Evolutionary conservation across 2,329 filamentous ascomycete genomes (phyloP), one percentile per base, ranked within the genome.

Genomic region (Colletotrichum filicis): DNA sequence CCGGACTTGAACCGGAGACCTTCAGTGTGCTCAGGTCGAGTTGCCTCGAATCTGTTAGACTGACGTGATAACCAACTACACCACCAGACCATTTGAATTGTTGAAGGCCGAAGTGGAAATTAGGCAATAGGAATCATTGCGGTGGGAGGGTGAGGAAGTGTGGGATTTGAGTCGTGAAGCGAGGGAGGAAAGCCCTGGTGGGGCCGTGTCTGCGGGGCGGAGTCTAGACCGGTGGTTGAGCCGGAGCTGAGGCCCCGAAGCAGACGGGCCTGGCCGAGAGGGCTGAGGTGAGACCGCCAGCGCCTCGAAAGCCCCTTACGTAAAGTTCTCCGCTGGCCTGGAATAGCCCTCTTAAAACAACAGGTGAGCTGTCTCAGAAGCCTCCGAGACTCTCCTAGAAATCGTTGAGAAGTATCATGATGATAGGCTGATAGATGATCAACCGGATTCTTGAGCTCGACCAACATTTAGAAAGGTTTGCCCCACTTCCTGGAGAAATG

Each of bases 11-110:
- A 73, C 70, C 66, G 70, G 70, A 73, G 70, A 73, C 70, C 70
- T 73, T 73, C 70, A 73, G 70, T 73, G 70, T 53, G 7, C 28
- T 12, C 46, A 53, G 28, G 2, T 4, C 28, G 37, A 57, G 14
- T 16, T 1, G 22, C 11, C n/a, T 24, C n/a, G 24, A 14, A 19
- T 19, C 22, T 80, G 83, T 85, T 85, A 85, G 82, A 85, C 83
- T 84, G 82, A 85, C 80, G 84, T 85, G 83, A 85, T 85, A 84
- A 85, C 83, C 83, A 85, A 85, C 83, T 80, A 80, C 79, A 80
- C 79, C 78, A 80, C 68, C 52, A 73, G 55, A 73, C 70, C 69
- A 37, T n/a, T 12, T 19, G 16, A 5, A 35, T 72, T 69, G 66
- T 59, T 72, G 66, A 1, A 2, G 1, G 1, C 0, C 0, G 1